phyloP scores from a whole-genome alignment of 352 stramenopile genomes.

The Globisporangium orthogonon region DNA sequence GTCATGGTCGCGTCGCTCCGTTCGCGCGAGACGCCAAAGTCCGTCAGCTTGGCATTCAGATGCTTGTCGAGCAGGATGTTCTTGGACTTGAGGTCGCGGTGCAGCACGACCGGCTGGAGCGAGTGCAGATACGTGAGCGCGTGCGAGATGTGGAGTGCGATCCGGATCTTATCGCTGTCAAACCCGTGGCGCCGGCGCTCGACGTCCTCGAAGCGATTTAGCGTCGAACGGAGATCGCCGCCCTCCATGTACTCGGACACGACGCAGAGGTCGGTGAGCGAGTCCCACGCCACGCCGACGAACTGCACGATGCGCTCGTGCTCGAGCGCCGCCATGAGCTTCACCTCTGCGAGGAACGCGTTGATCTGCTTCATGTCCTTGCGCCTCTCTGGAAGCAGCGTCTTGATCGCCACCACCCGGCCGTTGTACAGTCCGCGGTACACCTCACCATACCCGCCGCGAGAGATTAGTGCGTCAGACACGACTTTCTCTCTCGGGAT shows the following conservation, averaged over 20 bases:
- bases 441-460: slow-evolving; percentile 42
- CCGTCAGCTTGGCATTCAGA: slow-evolving; percentile 29
- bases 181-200: slow-evolving; percentile 25
- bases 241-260: slow-evolving; percentile 37
- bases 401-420: slow-evolving; percentile 40
- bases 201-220: slow-evolving; percentile 22
- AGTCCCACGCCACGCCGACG: slow-evolving; percentile 44
- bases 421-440: slow-evolving; percentile 29
- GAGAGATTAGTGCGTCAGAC: slow-evolving; percentile 15
- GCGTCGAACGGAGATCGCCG: slow-evolving; percentile 29
- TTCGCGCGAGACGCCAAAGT: slow-evolving; percentile 25
- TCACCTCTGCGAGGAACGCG: slow-evolving; percentile 35
- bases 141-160: slow-evolving; percentile 23
- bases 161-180: slow-evolving; percentile 25
- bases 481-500: slow-evolving; percentile 27
- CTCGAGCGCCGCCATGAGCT: slow-evolving; percentile 33
- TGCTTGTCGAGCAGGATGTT: slow-evolving; percentile 30
- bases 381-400: slow-evolving; percentile 20
- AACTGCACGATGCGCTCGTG: slow-evolving; percentile 35
- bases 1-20: slow-evolving; percentile 2
- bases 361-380: slow-evolving; percentile 27
- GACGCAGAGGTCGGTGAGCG: slow-evolving; percentile 31
- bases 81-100: slow-evolving; percentile 44
- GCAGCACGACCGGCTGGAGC: slow-evolving; percentile 26
- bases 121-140: slow-evolving; percentile 40